A percentile compares a stretch with the other conserved stretches of the same genome.
Conservation (phyloP, 805 yeast genomes). For the Wickerhamomyces xylosicus region DNA sequence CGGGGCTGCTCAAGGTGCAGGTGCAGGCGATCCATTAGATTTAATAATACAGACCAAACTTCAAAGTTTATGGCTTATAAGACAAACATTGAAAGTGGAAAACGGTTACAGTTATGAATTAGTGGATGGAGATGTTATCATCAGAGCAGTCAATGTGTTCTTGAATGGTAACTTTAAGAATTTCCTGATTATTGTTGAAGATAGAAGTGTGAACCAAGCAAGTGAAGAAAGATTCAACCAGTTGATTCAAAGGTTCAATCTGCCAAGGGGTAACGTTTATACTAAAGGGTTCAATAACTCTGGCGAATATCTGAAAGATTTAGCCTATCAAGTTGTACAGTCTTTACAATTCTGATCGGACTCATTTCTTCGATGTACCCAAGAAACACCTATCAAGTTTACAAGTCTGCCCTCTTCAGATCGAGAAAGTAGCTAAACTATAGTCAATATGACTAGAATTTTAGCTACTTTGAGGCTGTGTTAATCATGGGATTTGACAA, state of each 20-base stretch:
- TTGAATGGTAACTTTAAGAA: conserved; percentile 71
- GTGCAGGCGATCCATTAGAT: conserved; percentile 49
- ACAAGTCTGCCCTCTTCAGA: no score
- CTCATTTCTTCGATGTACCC: no score
- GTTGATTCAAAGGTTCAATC: conserved; percentile 3
- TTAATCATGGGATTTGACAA: no score
- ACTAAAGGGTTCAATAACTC: neutral
- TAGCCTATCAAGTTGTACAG: conserved; percentile 4
- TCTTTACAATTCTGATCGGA: neutral
- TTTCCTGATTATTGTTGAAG: conserved; percentile 32
- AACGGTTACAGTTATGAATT: conserved; percentile 60
- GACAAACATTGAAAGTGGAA: conserved; percentile 66
- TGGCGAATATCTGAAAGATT: conserved; percentile 2
- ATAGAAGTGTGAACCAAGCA: conserved; percentile 1
- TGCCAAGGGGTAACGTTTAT: conserved; percentile 8
- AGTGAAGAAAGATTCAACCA: conserved; percentile 1
- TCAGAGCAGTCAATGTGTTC: conserved; percentile 62
- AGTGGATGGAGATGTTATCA: conserved; percentile 27
- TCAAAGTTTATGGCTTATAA: conserved; percentile 57
- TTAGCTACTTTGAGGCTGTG: no score
- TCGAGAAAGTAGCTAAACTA: no score
- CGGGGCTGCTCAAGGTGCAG: conserved; percentile 46
- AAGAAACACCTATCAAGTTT: no score
- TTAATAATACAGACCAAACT: conserved; percentile 43
- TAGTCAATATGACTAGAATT: no score